Base-by-base conservation (phyloP, 345 rosid species). In the Microthlaspi erraticum region DNA sequence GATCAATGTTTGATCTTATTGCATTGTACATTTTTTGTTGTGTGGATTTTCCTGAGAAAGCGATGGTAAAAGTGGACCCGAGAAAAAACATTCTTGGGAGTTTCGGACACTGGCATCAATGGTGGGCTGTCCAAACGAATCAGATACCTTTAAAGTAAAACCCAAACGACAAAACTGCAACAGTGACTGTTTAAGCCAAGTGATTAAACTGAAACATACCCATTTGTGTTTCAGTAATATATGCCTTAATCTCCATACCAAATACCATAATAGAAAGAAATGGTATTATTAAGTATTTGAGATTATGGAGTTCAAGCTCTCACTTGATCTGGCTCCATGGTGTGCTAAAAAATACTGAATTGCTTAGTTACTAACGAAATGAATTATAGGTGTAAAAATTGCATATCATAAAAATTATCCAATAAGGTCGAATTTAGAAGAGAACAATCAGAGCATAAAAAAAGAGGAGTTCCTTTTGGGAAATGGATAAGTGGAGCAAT, bases 111-210 rank as follows among this genome's bases (percentile, higher is more conserved):
- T 60, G 66, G 64, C 74, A 75, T 75, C 74, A 62, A 53, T 68
- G 79, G 79, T 75, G 74, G 43, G 78, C 61, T 74, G 61, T 43
- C 44, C 10, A 76, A 69, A 48, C 19, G 79, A 62, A 76, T 63
- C 66, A 69, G 75, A 69, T 69, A 32, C 79, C 19, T 56, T 62
- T 62, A 76, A 62, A 70, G 75, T 46, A 46, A 14, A 75, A 68
- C 26, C 58, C 19, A 26, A 60, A 54, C 6, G 67, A 68, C 66
- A 46, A 52, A 67, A 75, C 55, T 68, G 8, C 4, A 53, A 68
- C 55, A 60, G 43, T 53, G 73, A 68, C 59, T 62, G 74, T 37
- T 68, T 26, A 36, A 29, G 18, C 29, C 10, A 50, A 74, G 55
- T 60, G 52, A 34, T 74, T 43, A 51, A 74, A 59, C 68, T 58